Conservation (phyloP, 768 basidiomycete species). For the Psilocybe tampanensis region DNA sequence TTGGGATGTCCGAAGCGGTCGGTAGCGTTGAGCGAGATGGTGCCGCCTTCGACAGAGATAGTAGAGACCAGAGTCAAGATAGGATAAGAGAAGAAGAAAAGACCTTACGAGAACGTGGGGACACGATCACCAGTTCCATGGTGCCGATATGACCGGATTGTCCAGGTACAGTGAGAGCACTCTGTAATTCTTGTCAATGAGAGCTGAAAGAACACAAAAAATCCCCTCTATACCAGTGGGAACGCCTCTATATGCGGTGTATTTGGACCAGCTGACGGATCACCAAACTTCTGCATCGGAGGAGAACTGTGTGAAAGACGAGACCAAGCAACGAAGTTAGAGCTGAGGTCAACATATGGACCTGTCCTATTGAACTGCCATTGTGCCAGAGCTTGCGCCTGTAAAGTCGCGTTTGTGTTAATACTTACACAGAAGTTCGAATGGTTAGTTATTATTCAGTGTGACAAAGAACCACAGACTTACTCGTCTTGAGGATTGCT, state of each 20-base stretch:
- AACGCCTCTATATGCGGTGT: background rate
- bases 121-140: background rate
- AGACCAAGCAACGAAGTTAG: background rate
- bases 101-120: constrained; percentile 1
- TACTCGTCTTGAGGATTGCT: too few species aligned
- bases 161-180: background rate
- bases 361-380: constrained; percentile 18
- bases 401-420: constrained; percentile 21
- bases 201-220: background rate
- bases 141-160: background rate
- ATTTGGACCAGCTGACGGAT: background rate
- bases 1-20: background rate
- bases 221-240: background rate
- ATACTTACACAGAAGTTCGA: constrained; percentile 17
- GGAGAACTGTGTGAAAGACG: background rate
- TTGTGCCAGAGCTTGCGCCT: constrained; percentile 21
- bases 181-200: background rate
- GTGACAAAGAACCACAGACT: too few species aligned
- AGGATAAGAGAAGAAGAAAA: background rate
- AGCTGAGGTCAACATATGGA: background rate
- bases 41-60: background rate
- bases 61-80: background rate
- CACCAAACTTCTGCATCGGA: background rate
- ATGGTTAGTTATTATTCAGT: too few species aligned
- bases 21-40: background rate